Base-by-base conservation (phyloP, 805 yeast species). In the Candida argentea region DNA sequence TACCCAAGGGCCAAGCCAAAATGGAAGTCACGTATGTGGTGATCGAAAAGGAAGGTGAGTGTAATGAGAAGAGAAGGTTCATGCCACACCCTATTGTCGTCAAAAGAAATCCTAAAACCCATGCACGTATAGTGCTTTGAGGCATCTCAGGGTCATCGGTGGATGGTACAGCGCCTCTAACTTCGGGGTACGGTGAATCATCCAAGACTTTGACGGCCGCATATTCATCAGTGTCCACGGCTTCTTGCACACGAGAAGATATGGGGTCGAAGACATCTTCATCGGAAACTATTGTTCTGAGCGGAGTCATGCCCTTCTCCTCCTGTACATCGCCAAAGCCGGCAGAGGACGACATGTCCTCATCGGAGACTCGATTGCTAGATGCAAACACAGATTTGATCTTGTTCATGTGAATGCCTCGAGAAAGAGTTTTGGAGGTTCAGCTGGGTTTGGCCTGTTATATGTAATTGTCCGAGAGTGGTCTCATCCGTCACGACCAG, bases 121-220 rank as follows among this genome's bases (percentile, higher is more conserved):
- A 64, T 29, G 74, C 67, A 53, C 77, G 62, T 49, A 72, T 53
- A 27, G 73, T 71, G 39, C 70, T 73, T 36, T 65, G 63, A 5
- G 60, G 60, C 13, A 68, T 44, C 4, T 59, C 36, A 1, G 67
- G 63, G 45, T 73, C 76, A 43, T 71, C 78, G 6, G 52, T 45
- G 6, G 68, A 59, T 5, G 73, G 67, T 20, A 72, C 72, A 14
- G 76, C 67, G 16, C 81, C 69, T 47, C 84, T 63, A 13, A 76
- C 82, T 48, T 76, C 83, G 1, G 79, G 72, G 44, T 75, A 76
- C 6, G 81, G 80, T 13, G 75, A 68, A 39, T 61, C 46, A 24
- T 48, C 60, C 38, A 66, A 52, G 45, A 58, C 55, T 17, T 51
- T 40, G 18, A 60, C 56, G 14, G 67, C 69, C 27, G 61, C 57